A percentile compares a stretch with the other conserved stretches of the same genome.
Conservation (phyloP, 2,329 filamentous ascomycete genomes). For the Cladosporium sp. region DNA sequence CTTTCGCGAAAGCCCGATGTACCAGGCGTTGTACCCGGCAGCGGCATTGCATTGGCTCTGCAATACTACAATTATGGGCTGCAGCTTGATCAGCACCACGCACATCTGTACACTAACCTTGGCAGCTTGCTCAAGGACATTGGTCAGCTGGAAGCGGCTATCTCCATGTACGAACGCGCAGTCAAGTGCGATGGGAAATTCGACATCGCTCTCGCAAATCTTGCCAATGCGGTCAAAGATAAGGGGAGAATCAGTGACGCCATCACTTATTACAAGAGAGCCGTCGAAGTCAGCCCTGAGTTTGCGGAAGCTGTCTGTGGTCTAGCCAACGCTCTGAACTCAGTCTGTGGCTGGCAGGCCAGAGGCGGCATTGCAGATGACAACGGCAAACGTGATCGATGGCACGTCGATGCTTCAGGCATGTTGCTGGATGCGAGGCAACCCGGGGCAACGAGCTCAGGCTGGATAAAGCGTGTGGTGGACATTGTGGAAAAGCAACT, state of each 20-base stretch:
- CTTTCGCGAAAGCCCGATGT: slow-evolving; percentile 44
- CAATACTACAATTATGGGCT: slow-evolving; percentile 95
- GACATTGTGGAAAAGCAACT: slow-evolving; percentile 88
- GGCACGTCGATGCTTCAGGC: slow-evolving; percentile 84
- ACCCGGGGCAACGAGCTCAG: slow-evolving; percentile 58
- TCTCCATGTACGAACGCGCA: slow-evolving; percentile 94
- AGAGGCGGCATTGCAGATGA: slow-evolving; percentile 79
- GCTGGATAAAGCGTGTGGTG: slow-evolving; percentile 85
- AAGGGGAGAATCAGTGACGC: slow-evolving; percentile 88
- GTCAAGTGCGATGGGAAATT: slow-evolving; percentile 90
- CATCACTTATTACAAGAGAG: slow-evolving; percentile 84
- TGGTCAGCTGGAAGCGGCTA: slow-evolving; percentile 83
- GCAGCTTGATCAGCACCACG: slow-evolving; percentile 78
- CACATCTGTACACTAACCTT: slow-evolving; percentile 93
- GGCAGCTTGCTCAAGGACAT: slow-evolving; percentile 95
- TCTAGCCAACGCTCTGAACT: slow-evolving; percentile 89
- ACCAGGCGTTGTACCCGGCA: slow-evolving; percentile 77
- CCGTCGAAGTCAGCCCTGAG: slow-evolving; percentile 85
- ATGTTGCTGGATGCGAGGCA: slow-evolving; percentile 70
- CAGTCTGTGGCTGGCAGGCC: slow-evolving; percentile 90
- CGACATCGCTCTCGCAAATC: slow-evolving; percentile 91
- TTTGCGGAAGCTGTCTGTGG: slow-evolving; percentile 97
- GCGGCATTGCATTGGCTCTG: slow-evolving; percentile 79
- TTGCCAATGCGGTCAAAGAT: slow-evolving; percentile 97
- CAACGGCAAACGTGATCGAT: slow-evolving; percentile 71